A percentile compares a stretch with the other conserved stretches of the same genome.
phyloP scores from a whole-genome alignment of 2,329 filamentous ascomycete genomes.

The Monosporascus sp. region DNA sequence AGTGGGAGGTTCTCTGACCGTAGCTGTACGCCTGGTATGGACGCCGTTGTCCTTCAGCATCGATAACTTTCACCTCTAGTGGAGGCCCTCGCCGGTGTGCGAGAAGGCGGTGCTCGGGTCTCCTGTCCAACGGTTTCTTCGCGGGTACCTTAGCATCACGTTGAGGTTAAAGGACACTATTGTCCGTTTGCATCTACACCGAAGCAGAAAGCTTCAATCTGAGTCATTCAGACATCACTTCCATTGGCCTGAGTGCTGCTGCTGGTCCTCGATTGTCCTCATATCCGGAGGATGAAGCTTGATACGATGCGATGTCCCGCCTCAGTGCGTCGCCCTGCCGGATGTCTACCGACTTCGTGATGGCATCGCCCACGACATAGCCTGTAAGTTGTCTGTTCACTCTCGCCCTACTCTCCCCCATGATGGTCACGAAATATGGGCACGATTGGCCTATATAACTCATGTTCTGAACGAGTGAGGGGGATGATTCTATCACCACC shows the following conservation, averaged over 20 bases:
- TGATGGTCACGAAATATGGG: background rate
- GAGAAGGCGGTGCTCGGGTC: background rate
- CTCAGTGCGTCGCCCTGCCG: background rate
- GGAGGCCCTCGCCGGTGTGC: background rate
- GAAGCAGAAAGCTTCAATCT: background rate
- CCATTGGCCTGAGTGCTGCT: background rate
- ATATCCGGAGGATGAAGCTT: background rate
- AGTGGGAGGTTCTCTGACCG: background rate
- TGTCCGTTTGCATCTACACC: background rate
- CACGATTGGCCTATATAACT: background rate
- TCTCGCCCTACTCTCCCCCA: background rate
- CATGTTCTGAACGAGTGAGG: background rate
- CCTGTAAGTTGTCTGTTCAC: background rate
- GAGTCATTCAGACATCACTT: background rate
- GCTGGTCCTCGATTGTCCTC: background rate
- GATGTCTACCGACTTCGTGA: background rate
- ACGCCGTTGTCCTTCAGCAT: background rate
- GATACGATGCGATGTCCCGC: background rate
- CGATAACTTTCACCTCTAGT: background rate
- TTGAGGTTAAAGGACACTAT: background rate
- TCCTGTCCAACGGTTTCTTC: background rate
- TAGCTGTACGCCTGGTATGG: background rate
- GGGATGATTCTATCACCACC: background rate
- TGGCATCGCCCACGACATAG: background rate
- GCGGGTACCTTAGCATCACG: background rate